Evolutionary conservation across 805 yeast species (phyloP).

Genomic region (Jamesozyma jinghongensis): DNA sequence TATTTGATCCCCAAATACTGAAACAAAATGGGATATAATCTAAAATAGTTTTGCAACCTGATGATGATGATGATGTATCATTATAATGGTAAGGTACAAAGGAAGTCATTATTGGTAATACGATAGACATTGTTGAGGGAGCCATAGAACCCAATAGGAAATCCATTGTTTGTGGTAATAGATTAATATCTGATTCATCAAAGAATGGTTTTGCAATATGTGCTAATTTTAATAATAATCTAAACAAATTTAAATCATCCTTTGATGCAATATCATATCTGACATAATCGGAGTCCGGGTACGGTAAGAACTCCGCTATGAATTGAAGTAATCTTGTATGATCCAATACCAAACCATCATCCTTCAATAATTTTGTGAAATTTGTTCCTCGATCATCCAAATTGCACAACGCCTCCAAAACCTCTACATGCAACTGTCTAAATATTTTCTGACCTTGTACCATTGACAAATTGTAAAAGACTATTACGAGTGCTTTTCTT

Average conservation of each 20-base stretch:
- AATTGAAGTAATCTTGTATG: conserved; percentile 29
- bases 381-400: conserved; percentile 26
- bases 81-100: conserved; percentile 40
- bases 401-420: conserved; percentile 48
- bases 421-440: conserved; percentile 49
- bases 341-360: conserved; percentile 29
- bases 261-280: conserved; percentile 27
- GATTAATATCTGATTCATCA: conserved; percentile 29
- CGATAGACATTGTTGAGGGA: conserved; percentile 42
- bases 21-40: conserved; percentile 59
- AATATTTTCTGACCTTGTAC: conserved; percentile 64
- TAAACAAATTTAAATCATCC: conserved; percentile 41
- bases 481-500: conserved; percentile 52
- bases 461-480: conserved; percentile 62
- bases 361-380: conserved; percentile 24
- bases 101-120: conserved; percentile 46
- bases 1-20: conserved; percentile 58
- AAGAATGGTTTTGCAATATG: conserved; percentile 49
- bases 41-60: conserved; percentile 37
- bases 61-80: conserved; percentile 3
- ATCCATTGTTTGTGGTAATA: conserved; percentile 41
- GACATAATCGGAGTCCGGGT: conserved; percentile 41
- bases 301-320: conserved; percentile 33
- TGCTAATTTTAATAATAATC: conserved; percentile 44
- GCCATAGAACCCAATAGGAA: conserved; percentile 44